Conservation (phyloP, 208 protist species). For the Leishmania braziliensis region DNA sequence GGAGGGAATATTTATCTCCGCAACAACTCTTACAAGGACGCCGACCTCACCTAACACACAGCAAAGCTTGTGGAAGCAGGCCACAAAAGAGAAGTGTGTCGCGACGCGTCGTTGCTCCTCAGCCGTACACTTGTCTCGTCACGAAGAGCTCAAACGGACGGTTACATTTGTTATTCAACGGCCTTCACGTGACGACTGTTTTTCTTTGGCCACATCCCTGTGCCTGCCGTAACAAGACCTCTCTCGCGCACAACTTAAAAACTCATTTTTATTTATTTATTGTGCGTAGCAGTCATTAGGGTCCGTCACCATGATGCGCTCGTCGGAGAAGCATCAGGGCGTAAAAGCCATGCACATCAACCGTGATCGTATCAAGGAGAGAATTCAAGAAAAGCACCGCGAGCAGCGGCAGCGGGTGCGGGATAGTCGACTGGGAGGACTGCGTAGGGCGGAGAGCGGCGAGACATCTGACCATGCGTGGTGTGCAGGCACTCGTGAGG, state of each 20-base stretch:
- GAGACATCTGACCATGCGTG: neutral
- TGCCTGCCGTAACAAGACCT: too few species aligned
- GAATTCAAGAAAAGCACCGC: constrained; percentile 54
- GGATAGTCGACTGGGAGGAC: constrained; percentile 20
- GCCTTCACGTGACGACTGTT: neutral
- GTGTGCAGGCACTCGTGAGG: neutral
- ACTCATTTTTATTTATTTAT: neutral
- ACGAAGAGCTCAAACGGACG: neutral
- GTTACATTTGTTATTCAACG: neutral
- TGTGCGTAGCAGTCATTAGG: neutral
- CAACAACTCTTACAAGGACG: neutral
- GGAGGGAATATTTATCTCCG: neutral
- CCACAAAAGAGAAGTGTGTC: neutral
- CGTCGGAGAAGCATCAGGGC: constrained; percentile 18
- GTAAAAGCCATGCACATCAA: constrained; percentile 59
- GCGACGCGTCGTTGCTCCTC: neutral
- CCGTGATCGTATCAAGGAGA: constrained; percentile 56
- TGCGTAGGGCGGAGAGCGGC: constrained; percentile 16
- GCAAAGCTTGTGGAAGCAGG: neutral
- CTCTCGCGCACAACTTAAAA: neutral
- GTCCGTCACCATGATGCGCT: constrained; percentile 4
- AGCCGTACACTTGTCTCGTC: too few species aligned
- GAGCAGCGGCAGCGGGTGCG: constrained; percentile 27
- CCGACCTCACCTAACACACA: neutral
- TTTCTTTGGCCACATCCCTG: neutral